These are phyloP conservation scores for Hyaloperonospora arabidopsidis DNA, from an alignment of 352 stramenopile species.

Conservation along the genomic window DNA sequence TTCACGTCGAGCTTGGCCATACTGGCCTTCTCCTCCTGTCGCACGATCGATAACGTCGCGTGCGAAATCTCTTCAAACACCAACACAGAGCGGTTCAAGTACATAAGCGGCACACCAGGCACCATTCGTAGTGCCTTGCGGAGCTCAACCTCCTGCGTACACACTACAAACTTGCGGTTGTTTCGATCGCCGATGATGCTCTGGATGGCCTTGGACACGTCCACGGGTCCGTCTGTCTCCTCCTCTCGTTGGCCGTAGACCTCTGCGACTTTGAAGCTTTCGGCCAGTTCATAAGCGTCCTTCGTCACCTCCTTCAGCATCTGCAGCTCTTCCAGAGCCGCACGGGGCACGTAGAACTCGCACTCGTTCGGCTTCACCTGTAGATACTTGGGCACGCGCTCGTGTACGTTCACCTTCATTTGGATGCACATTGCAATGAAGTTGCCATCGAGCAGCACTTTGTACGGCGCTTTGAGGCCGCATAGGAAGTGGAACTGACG, in stretches of 20 bases:
- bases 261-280: conserved; percentile 61
- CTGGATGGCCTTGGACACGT: conserved; percentile 52
- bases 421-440: conserved; percentile 84
- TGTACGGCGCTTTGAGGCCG: conserved; percentile 80
- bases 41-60: conserved; percentile 71
- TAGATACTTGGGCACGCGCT: conserved; percentile 74
- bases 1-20: conserved; percentile 58
- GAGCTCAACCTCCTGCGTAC: conserved; percentile 79
- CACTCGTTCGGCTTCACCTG: conserved; percentile 70
- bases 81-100: conserved; percentile 81
- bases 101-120: conserved; percentile 74
- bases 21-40: conserved; percentile 68
- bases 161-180: conserved; percentile 74
- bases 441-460: conserved; percentile 80
- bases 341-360: conserved; percentile 65
- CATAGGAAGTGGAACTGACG: conserved; percentile 85
- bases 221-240: conserved; percentile 21
- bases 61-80: conserved; percentile 82
- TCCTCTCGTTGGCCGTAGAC: conserved; percentile 24
- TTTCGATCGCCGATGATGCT: conserved; percentile 64
- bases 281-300: conserved; percentile 54
- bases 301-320: conserved; percentile 55
- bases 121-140: conserved; percentile 60
- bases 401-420: conserved; percentile 79
- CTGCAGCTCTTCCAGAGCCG: conserved; percentile 64